Evolutionary conservation across 371 early-diverging fungal species (phyloP).

Genomic region (Capillidium heterosporum): DNA sequence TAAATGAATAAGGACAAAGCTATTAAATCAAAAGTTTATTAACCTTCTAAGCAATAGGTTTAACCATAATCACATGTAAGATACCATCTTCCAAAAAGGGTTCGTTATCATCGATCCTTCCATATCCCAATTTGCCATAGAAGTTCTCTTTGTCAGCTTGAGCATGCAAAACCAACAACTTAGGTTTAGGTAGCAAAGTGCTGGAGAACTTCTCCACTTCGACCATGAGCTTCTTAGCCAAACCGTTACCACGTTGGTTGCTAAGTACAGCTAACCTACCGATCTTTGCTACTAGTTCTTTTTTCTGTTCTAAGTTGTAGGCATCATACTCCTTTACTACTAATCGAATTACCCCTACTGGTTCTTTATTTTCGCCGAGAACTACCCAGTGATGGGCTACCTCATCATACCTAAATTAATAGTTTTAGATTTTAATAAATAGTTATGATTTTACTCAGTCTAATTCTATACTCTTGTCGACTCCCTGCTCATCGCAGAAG

Average conservation of each 20-base stretch:
- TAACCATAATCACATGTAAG: constrained; percentile 22
- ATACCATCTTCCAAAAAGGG: constrained; percentile 20
- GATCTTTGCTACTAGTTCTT: neutral
- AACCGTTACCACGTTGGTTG: constrained; percentile 15
- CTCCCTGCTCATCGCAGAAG: constrained; percentile 20
- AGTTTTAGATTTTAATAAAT: neutral
- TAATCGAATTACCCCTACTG: constrained; percentile 10
- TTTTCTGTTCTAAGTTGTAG: no score
- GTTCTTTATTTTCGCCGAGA: constrained; percentile 9
- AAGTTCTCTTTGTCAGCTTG: constrained; percentile 22
- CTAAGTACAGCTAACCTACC: constrained; percentile 21
- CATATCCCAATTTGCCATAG: constrained; percentile 22
- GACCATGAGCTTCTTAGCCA: constrained; percentile 15
- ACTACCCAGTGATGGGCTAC: neutral
- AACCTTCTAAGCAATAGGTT: neutral
- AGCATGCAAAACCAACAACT: constrained; percentile 15
- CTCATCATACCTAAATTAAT: neutral
- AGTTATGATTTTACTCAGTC: constrained; percentile 19
- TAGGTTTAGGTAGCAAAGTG: constrained; percentile 8
- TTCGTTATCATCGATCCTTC: constrained; percentile 16
- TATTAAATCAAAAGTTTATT: no score
- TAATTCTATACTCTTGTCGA: constrained; percentile 13
- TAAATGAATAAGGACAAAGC: no score
- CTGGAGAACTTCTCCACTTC: constrained; percentile 9
- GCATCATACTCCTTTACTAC: neutral